Evolutionary conservation across 257 asterid genomes (phyloP).

Genomic region (Lavandula angustifolia): DNA sequence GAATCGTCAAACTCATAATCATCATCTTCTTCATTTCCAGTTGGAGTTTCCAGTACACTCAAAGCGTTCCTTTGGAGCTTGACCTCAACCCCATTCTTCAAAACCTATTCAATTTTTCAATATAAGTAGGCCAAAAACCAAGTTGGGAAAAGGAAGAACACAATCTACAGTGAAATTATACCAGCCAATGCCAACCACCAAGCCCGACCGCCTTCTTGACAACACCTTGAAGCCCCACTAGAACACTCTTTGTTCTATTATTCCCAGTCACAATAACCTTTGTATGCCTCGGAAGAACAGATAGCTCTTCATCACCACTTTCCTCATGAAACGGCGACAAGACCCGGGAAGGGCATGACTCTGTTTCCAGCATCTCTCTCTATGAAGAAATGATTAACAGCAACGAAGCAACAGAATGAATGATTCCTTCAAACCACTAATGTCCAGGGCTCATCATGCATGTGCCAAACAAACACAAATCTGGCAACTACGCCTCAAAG

Average conservation of each 20-base stretch:
- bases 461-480: conserved; percentile 5
- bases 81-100: conserved; percentile 91
- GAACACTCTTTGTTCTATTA: conserved; percentile 89
- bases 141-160: background rate
- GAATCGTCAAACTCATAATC: conserved; percentile 72
- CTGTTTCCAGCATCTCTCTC: conserved; percentile 65
- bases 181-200: conserved; percentile 99
- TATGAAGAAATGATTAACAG: conserved; percentile 23
- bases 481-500: conserved; percentile 1
- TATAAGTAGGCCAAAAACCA: background rate
- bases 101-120: conserved; percentile 47
- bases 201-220: conserved; percentile 97
- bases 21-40: conserved; percentile 80
- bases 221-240: conserved; percentile 90
- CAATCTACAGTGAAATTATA: conserved; percentile 30
- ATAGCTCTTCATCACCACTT: conserved; percentile 88
- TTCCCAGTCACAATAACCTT: conserved; percentile 93
- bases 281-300: conserved; percentile 95
- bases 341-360: conserved; percentile 66
- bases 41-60: conserved; percentile 86
- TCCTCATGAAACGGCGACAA: conserved; percentile 77
- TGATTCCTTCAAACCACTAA: conserved; percentile 25
- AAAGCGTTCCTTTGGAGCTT: conserved; percentile 92
- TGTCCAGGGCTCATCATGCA: conserved; percentile 15
- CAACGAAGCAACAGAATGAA: conserved; percentile 19